phyloP scores from a whole-genome alignment of 139 green algal genomes.

The Chlamydomonas applanata region DNA sequence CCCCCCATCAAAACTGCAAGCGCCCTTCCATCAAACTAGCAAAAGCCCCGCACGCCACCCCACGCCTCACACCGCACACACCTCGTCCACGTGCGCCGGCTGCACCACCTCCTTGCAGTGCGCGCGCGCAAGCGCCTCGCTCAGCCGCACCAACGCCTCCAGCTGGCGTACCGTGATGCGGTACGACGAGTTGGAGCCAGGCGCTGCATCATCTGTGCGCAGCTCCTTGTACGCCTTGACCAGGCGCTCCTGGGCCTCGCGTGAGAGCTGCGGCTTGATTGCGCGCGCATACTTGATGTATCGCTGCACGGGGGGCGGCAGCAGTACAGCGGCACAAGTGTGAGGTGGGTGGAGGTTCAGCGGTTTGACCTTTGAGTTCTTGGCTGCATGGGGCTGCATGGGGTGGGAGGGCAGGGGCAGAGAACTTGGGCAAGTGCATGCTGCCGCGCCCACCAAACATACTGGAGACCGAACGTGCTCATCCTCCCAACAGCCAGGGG shows the following conservation, averaged over 20 bases:
- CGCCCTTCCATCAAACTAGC: too few species aligned
- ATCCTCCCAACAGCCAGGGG: too few species aligned
- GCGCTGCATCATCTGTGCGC: constrained; percentile 77
- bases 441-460: too few species aligned
- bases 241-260: constrained; percentile 15
- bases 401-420: too few species aligned
- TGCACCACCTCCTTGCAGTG: constrained; percentile 43
- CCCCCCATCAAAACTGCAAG: too few species aligned
- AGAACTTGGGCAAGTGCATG: too few species aligned
- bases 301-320: constrained; percentile 12
- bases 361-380: too few species aligned
- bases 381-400: too few species aligned
- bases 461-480: too few species aligned
- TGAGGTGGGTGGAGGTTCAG: background rate
- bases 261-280: constrained; percentile 73
- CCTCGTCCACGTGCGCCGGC: constrained; percentile 52
- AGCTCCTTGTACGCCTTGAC: constrained; percentile 82
- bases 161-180: constrained; percentile 94
- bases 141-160: constrained; percentile 86
- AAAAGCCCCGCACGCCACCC: too few species aligned
- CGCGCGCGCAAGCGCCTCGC: constrained; percentile 49
- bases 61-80: background rate
- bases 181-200: constrained; percentile 82
- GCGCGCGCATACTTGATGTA: constrained; percentile 94
- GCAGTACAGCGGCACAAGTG: too few species aligned